These are phyloP conservation scores for Ganoderma lucidum DNA, from an alignment of 1,284 basidiomycete species.

Conservation along the genomic window DNA sequence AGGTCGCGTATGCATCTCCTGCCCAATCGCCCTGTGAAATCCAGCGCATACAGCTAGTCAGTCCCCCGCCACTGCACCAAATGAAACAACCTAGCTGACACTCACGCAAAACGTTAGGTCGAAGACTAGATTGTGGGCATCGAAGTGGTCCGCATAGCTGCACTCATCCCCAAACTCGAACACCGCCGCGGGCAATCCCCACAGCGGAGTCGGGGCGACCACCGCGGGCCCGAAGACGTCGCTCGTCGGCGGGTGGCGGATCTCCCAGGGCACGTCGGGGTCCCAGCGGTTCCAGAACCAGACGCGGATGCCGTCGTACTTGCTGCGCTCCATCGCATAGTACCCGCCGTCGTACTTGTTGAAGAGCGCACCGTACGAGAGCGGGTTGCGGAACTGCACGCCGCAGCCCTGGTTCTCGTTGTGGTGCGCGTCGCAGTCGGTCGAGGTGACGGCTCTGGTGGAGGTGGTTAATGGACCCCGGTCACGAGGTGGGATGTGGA, in stretches of 20 bases:
- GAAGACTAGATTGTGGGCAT: constrained; percentile 59
- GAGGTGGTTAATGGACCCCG: constrained; percentile 6
- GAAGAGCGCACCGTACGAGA: constrained; percentile 59
- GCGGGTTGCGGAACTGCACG: constrained; percentile 49
- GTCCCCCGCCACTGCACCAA: not conserved
- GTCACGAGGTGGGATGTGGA: constrained; percentile 8
- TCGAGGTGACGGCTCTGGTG: constrained; percentile 45
- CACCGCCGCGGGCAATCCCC: constrained; percentile 56
- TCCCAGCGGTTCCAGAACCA: constrained; percentile 64
- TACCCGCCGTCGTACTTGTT: constrained; percentile 61
- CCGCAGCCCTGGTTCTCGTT: constrained; percentile 73
- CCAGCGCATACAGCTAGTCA: constrained; percentile 5
- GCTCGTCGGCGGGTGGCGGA: constrained; percentile 36
- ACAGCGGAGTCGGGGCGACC: constrained; percentile 46
- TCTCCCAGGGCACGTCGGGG: constrained; percentile 47
- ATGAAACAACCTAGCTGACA: constrained; percentile 13
- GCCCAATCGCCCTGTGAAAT: constrained; percentile 60
- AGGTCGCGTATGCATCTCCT: constrained; percentile 44
- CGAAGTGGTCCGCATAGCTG: constrained; percentile 53
- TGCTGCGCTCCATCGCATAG: constrained; percentile 52
- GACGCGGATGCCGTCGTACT: constrained; percentile 51
- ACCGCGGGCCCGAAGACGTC: constrained; percentile 16
- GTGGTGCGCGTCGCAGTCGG: constrained; percentile 57
- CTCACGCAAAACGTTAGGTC: constrained; percentile 62
- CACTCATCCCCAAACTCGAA: constrained; percentile 55